These are phyloP conservation scores for Hypholoma fasciculare DNA, from an alignment of 768 basidiomycete species.

Conservation along the genomic window DNA sequence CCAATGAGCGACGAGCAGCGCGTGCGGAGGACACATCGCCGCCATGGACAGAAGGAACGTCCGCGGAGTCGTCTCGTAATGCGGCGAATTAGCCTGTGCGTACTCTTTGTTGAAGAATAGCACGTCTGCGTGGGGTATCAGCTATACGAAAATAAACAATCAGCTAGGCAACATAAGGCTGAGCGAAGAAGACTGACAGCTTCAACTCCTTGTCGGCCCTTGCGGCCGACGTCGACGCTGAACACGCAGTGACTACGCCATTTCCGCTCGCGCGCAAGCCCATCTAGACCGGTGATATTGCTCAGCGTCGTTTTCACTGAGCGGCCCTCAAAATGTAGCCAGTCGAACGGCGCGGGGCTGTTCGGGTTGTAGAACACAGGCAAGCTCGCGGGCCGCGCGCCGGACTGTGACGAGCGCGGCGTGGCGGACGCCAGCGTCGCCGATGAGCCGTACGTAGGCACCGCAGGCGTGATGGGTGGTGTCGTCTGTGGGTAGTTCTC, in stretches of 20 bases:
- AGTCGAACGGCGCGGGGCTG: slow-evolving; percentile 80
- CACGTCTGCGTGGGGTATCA: slow-evolving; percentile 81
- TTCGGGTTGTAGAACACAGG: slow-evolving; percentile 42
- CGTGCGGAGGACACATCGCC: slow-evolving; percentile 66
- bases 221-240: slow-evolving; percentile 76
- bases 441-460: slow-evolving; percentile 30
- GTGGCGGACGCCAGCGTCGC: slow-evolving; percentile 34
- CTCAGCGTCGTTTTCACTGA: slow-evolving; percentile 76
- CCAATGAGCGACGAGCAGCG: slow-evolving; percentile 82
- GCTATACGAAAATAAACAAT: slow-evolving; percentile 34
- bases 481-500: slow-evolving; percentile 64
- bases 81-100: slow-evolving; percentile 59
- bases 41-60: slow-evolving; percentile 76
- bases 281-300: slow-evolving; percentile 79
- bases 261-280: slow-evolving; percentile 78
- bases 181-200: slow-evolving; percentile 48
- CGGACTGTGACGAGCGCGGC: slow-evolving; percentile 29
- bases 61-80: slow-evolving; percentile 66
- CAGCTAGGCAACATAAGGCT: no score
- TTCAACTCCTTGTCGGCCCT: slow-evolving; percentile 76
- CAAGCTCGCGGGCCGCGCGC: slow-evolving; percentile 30
- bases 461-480: slow-evolving; percentile 27
- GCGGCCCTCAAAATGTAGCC: slow-evolving; percentile 85
- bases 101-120: slow-evolving; percentile 79
- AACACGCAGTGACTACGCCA: slow-evolving; percentile 85